These are phyloP conservation scores for Globisporangium irregulare DNA, from an alignment of 352 stramenopile species.

Conservation along the genomic window DNA sequence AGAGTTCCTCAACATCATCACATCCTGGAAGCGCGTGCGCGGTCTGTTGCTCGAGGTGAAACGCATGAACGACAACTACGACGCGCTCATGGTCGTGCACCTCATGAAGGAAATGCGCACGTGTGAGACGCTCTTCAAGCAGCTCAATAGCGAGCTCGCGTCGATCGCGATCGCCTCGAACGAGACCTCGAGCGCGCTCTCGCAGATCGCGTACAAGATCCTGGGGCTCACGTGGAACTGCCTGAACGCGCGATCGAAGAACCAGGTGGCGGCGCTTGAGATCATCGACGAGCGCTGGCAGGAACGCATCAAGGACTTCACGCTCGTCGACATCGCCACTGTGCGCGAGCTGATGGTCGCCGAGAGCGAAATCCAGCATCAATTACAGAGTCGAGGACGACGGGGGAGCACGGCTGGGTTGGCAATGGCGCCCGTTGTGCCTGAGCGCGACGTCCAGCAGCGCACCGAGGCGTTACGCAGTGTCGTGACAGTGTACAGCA, in stretches of 20 bases:
- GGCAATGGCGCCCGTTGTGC: conserved; percentile 35
- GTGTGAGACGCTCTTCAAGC: conserved; percentile 74
- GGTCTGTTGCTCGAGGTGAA: conserved; percentile 41
- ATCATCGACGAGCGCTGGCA: conserved; percentile 66
- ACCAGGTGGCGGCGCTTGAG: conserved; percentile 29
- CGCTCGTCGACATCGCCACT: conserved; percentile 34
- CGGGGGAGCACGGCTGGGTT: conserved; percentile 20
- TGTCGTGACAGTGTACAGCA: conserved; percentile 58
- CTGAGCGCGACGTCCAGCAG: conserved; percentile 56
- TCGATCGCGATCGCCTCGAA: conserved; percentile 69
- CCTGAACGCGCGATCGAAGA: conserved; percentile 31
- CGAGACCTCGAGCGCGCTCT: conserved; percentile 60
- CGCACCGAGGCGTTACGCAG: conserved; percentile 49
- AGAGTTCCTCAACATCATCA: conserved; percentile 61
- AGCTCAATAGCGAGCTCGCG: conserved; percentile 64
- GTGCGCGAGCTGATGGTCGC: conserved; percentile 60
- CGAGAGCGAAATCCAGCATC: conserved; percentile 30
- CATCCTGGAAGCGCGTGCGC: conserved; percentile 76
- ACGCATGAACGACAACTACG: conserved; percentile 45
- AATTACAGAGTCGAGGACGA: conserved; percentile 18
- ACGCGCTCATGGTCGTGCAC: conserved; percentile 62
- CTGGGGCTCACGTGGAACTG: conserved; percentile 66
- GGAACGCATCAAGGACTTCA: conserved; percentile 66
- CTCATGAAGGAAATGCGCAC: conserved; percentile 82
- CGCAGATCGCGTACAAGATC: conserved; percentile 66